Evolutionary conservation across 164 flowering plant species (phyloP).

Genomic region (Paratinospora sagittata): DNA sequence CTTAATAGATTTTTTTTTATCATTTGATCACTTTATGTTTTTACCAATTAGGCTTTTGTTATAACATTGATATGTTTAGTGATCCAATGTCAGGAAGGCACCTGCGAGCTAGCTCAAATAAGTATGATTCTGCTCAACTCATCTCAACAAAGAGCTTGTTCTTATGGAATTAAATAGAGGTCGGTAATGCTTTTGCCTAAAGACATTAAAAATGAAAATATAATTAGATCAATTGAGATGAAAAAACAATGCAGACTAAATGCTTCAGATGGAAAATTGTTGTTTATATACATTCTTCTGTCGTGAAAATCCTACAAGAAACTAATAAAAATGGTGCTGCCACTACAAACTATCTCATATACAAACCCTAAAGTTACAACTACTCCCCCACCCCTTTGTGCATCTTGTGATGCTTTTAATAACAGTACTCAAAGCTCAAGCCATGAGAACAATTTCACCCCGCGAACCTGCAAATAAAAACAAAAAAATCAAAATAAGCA

Average conservation of each 20-base stretch:
- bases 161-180: too few relatives aligned
- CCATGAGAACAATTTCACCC: conserved; percentile 36
- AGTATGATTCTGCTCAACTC: too few relatives aligned
- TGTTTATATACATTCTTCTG: background rate
- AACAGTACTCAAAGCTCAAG: conserved; percentile 8
- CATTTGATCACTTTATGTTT: too few relatives aligned
- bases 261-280: background rate
- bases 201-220: background rate
- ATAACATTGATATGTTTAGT: too few relatives aligned
- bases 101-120: background rate
- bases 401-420: background rate
- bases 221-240: background rate
- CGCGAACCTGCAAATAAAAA: conserved; percentile 24
- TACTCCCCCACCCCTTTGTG: too few relatives aligned
- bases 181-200: background rate
- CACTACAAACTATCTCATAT: conserved; percentile 3
- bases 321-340: background rate
- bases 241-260: background rate
- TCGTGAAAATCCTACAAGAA: background rate
- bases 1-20: too few relatives aligned
- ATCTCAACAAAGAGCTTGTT: too few relatives aligned
- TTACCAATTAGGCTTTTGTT: too few relatives aligned
- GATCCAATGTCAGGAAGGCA: too few relatives aligned
- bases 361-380: background rate
- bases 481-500: background rate